Percentiles rank a stretch among this genome's conserved stretches.
Evolutionary conservation across 345 rosid species (phyloP).

Genomic region (Gossypium thurberi): DNA sequence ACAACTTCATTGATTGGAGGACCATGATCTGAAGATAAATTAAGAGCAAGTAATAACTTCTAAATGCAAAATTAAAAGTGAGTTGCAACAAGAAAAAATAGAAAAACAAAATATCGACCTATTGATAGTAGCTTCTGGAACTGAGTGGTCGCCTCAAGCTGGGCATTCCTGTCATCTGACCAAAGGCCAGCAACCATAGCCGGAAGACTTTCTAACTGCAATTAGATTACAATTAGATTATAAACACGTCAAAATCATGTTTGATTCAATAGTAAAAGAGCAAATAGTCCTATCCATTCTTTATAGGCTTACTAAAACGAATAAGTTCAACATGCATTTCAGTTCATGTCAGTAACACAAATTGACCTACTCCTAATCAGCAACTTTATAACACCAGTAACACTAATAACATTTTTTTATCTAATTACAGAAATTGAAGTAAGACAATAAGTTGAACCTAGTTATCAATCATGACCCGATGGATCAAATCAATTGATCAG

Average conservation of each 20-base stretch:
- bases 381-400: background rate
- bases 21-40: conserved; percentile 40
- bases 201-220: conserved; percentile 58
- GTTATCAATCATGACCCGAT: conserved; percentile 2
- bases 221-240: background rate
- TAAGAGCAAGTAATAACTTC: background rate
- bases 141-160: conserved; percentile 59
- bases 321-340: background rate
- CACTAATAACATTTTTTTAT: background rate
- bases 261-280: background rate
- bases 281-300: background rate
- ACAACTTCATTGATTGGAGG: conserved; percentile 73
- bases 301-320: background rate
- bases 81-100: background rate
- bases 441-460: conserved; percentile 11
- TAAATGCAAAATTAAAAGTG: background rate
- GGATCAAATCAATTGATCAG: conserved; percentile 1
- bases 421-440: background rate
- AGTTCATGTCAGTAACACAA: background rate
- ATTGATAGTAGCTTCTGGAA: conserved; percentile 67
- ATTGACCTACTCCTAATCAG: background rate
- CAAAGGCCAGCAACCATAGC: conserved; percentile 48
- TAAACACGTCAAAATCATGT: background rate
- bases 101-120: conserved; percentile 24
- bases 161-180: conserved; percentile 52